Conservation (phyloP, 768 basidiomycete species). For the Termitomyces bulborhizus region DNA sequence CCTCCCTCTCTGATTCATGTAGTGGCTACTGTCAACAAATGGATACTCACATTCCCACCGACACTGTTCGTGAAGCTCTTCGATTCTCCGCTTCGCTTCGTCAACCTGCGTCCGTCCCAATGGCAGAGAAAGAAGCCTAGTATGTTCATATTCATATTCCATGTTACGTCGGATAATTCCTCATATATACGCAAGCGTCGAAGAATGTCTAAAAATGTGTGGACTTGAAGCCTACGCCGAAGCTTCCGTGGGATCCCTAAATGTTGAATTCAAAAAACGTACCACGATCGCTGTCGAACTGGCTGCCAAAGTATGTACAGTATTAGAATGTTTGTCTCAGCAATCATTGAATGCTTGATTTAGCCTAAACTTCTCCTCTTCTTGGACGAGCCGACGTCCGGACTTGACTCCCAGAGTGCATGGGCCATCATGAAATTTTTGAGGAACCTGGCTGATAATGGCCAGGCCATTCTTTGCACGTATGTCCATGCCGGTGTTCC, state of each 20-base stretch:
- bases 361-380: conserved; percentile 78
- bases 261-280: conserved; percentile 46
- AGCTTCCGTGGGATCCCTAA: conserved; percentile 54
- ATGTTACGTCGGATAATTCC: neutral
- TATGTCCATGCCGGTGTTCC: conserved; percentile 23
- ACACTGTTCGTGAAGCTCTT: conserved; percentile 78
- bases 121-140: conserved; percentile 75
- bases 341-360: neutral
- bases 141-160: conserved; percentile 27
- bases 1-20: neutral
- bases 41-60: conserved; percentile 70
- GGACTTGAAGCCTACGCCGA: conserved; percentile 57
- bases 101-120: conserved; percentile 59
- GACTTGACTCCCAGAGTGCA: conserved; percentile 81
- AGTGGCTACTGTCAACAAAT: conserved; percentile 86
- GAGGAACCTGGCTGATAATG: conserved; percentile 67
- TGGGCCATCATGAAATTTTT: conserved; percentile 80
- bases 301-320: conserved; percentile 60
- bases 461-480: conserved; percentile 91
- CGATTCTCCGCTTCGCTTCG: conserved; percentile 75
- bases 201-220: conserved; percentile 54
- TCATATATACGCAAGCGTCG: conserved; percentile 22
- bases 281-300: conserved; percentile 59
- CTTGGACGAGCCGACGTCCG: conserved; percentile 86
- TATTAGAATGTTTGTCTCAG: neutral